Evolutionary conservation across 805 yeast genomes (phyloP).

Genomic region (Babjeviella inositovora): DNA sequence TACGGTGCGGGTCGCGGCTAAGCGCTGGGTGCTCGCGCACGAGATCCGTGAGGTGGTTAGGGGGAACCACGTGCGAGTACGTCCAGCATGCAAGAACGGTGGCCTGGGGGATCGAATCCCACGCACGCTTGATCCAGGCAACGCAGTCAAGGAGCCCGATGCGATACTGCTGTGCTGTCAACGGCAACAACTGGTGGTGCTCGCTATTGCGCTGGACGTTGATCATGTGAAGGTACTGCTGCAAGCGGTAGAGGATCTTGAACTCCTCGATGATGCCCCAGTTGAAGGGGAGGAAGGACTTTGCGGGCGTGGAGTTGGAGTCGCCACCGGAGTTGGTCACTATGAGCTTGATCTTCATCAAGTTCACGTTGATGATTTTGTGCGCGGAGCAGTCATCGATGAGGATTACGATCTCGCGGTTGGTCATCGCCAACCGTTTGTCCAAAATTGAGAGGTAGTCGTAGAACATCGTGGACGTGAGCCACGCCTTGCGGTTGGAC

Average conservation of each 20-base stretch:
- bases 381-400: slow-evolving; percentile 51
- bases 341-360: too few relatives aligned
- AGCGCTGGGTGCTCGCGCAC: slow-evolving; percentile 5
- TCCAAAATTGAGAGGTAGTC: slow-evolving; percentile 46
- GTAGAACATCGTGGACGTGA: slow-evolving; percentile 45
- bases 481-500: slow-evolving; percentile 45
- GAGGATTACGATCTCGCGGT: slow-evolving; percentile 35
- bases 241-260: slow-evolving; percentile 37
- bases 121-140: slow-evolving; percentile 39
- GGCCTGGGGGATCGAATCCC: slow-evolving; percentile 25
- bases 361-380: slow-evolving; percentile 29
- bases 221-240: slow-evolving; percentile 34
- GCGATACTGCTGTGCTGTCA: slow-evolving; percentile 18
- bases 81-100: too few relatives aligned
- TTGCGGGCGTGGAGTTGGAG: slow-evolving; percentile 14
- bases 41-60: too few relatives aligned
- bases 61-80: too few relatives aligned
- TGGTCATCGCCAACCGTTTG: slow-evolving; percentile 29
- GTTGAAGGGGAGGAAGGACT: slow-evolving; percentile 37
- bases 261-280: slow-evolving; percentile 53
- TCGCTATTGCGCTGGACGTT: slow-evolving; percentile 9
- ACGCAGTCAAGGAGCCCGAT: slow-evolving; percentile 39
- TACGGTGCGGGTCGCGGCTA: slow-evolving; percentile 4
- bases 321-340: too few relatives aligned
- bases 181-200: neutral